A percentile compares a stretch with the other conserved stretches of the same genome.
These are phyloP conservation scores for Geotrichum bryndzae DNA, from an alignment of 1,139 yeast species.

Conservation along the genomic window DNA sequence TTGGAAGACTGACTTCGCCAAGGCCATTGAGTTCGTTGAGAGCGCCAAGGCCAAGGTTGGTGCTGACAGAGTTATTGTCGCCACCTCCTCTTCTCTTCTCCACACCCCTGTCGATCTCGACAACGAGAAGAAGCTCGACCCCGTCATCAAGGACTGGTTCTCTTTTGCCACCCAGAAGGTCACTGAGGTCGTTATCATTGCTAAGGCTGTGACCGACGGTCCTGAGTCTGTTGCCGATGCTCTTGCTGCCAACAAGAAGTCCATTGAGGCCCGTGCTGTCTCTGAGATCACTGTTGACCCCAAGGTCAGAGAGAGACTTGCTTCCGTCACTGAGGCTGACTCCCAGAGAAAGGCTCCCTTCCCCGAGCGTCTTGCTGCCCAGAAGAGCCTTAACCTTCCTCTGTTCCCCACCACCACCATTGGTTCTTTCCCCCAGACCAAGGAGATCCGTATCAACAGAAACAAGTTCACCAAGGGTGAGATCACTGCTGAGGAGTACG, in stretches of 20 bases:
- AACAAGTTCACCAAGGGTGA: conserved; percentile 97
- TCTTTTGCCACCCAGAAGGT: conserved; percentile 89
- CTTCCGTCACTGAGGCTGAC: conserved; percentile 66
- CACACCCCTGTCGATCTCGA: conserved; percentile 97
- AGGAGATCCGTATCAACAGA: conserved; percentile 97
- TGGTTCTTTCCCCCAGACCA: conserved; percentile 99
- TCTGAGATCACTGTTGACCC: conserved; percentile 82
- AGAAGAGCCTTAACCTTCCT: conserved; percentile 90
- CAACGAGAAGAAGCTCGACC: conserved; percentile 84
- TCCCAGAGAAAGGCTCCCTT: conserved; percentile 72
- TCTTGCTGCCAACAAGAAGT: conserved; percentile 69
- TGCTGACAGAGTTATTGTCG: conserved; percentile 78
- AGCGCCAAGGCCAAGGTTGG: conserved; percentile 83
- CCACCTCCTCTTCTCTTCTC: conserved; percentile 93
- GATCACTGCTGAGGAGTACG: conserved; percentile 90
- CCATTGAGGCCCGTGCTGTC: conserved; percentile 63
- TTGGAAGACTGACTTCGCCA: conserved; percentile 93
- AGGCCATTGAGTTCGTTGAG: conserved; percentile 75
- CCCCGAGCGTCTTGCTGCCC: conserved; percentile 80
- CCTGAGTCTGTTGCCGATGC: conserved; percentile 51
- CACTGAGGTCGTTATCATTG: conserved; percentile 80
- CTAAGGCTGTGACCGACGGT: conserved; percentile 65
- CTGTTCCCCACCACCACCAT: conserved; percentile 99
- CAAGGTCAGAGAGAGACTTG: conserved; percentile 20
- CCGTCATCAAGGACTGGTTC: conserved; percentile 95